phyloP scores from a whole-genome alignment of 345 rosid genomes.

The Balakata baccata region DNA sequence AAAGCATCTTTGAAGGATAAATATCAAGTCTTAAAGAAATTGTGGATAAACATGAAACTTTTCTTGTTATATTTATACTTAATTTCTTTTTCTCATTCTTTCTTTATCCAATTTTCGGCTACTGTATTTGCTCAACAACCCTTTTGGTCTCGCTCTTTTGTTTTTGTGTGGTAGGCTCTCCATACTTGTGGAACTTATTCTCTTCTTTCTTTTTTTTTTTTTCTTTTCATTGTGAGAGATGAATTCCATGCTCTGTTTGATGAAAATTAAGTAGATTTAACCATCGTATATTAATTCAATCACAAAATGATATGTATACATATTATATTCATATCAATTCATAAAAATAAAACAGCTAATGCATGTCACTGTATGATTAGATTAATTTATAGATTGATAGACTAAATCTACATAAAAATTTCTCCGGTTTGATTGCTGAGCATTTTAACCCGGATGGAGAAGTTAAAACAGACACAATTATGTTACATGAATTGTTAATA shows the following conservation, averaged over 20 bases:
- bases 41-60: constrained; percentile 48
- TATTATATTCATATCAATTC: too few relatives aligned
- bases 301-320: too few relatives aligned
- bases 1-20: constrained; percentile 53
- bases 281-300: too few relatives aligned
- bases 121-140: constrained; percentile 26
- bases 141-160: constrained; percentile 10
- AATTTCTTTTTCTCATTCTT: not conserved
- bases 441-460: not conserved
- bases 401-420: too few relatives aligned
- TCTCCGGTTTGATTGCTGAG: too few relatives aligned
- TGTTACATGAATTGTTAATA: too few relatives aligned
- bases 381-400: too few relatives aligned
- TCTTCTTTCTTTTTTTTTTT: not conserved
- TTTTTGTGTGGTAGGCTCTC: constrained; percentile 16
- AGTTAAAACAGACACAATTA: too few relatives aligned
- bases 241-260: constrained; percentile 13
- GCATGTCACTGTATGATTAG: too few relatives aligned
- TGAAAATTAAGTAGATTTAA: too few relatives aligned
- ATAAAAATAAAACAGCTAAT: too few relatives aligned
- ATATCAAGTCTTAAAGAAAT: constrained; percentile 19
- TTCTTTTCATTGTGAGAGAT: not conserved
- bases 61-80: constrained; percentile 11
- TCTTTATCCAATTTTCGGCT: constrained; percentile 22
- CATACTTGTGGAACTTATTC: not conserved